Evolutionary conservation across 1,284 basidiomycete genomes (phyloP).

Genomic region (Peniophora sp.): DNA sequence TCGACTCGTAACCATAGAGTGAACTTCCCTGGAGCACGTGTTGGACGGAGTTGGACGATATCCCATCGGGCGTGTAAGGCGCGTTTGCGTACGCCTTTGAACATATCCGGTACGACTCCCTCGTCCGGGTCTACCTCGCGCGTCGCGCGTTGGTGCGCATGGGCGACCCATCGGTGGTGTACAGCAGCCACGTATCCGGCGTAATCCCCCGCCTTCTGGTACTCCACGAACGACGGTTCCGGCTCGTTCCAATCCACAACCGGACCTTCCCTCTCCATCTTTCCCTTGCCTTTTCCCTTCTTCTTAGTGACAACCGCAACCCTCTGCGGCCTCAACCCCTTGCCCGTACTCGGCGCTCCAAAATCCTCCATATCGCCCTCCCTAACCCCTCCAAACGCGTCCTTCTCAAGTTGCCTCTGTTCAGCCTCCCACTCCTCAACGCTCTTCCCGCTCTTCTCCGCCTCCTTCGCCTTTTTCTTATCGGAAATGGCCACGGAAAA

Average conservation of each 20-base stretch:
- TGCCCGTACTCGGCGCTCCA: conserved; percentile 19
- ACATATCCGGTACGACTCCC: conserved; percentile 65
- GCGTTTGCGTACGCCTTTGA: conserved; percentile 65
- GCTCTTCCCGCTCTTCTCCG: not conserved
- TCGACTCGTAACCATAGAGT: conserved; percentile 88
- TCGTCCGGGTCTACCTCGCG: conserved; percentile 28
- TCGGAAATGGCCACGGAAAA: not conserved
- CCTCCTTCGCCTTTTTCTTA: conserved; percentile 31
- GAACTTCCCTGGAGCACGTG: conserved; percentile 76
- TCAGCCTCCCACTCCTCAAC: conserved; percentile 13
- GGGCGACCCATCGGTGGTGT: conserved; percentile 73
- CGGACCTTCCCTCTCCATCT: conserved; percentile 32
- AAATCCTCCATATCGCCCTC: conserved; percentile 65
- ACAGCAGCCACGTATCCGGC: conserved; percentile 76
- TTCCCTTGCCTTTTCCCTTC: conserved; percentile 30
- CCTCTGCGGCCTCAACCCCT: conserved; percentile 22
- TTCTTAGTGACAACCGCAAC: conserved; percentile 48
- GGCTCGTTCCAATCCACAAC: conserved; percentile 22
- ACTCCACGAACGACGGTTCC: conserved; percentile 32
- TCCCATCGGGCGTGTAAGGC: conserved; percentile 73
- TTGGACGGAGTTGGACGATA: conserved; percentile 83
- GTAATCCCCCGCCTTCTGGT: conserved; percentile 61
- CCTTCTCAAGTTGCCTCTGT: conserved; percentile 19
- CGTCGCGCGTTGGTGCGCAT: conserved; percentile 33
- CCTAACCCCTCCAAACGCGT: not conserved